phyloP scores from a whole-genome alignment of 1,284 basidiomycete species.

The Melampsora larici-populina region DNA sequence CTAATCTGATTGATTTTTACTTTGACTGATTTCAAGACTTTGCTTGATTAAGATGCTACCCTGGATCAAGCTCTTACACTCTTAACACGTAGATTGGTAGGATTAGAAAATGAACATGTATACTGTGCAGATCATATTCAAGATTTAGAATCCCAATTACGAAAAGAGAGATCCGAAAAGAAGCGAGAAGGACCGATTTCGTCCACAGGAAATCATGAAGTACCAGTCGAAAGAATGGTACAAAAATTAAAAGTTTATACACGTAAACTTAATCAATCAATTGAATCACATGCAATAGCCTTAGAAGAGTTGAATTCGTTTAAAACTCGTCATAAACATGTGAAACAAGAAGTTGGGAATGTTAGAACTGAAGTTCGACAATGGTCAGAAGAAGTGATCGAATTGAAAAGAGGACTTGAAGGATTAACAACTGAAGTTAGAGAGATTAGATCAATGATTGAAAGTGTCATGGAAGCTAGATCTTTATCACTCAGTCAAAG shows the following conservation, averaged over 20 bases:
- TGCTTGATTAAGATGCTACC: constrained; percentile 17
- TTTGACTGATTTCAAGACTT: not conserved
- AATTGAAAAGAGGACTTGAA: constrained; percentile 29
- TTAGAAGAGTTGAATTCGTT: constrained; percentile 33
- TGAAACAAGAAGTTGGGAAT: constrained; percentile 19
- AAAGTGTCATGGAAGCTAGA: constrained; percentile 7
- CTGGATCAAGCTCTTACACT: constrained; percentile 28
- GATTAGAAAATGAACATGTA: constrained; percentile 33
- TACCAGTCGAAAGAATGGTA: constrained; percentile 25
- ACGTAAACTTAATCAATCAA: constrained; percentile 15
- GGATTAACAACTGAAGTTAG: constrained; percentile 33
- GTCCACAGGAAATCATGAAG: not conserved
- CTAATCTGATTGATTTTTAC: not conserved
- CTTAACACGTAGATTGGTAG: constrained; percentile 9
- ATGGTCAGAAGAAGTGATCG: constrained; percentile 31
- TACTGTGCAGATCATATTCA: constrained; percentile 19
- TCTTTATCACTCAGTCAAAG: not conserved
- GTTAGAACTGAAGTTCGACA: constrained; percentile 20
- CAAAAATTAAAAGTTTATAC: constrained; percentile 25
- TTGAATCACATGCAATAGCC: constrained; percentile 35
- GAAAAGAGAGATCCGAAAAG: not conserved
- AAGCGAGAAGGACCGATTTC: not conserved
- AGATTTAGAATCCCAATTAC: constrained; percentile 30
- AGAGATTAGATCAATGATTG: constrained; percentile 30
- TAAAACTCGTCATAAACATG: constrained; percentile 13